Percentiles rank a stretch among this genome's conserved stretches.
Conservation (phyloP, 169 alveolate species). For the Eimeria acervulina region DNA sequence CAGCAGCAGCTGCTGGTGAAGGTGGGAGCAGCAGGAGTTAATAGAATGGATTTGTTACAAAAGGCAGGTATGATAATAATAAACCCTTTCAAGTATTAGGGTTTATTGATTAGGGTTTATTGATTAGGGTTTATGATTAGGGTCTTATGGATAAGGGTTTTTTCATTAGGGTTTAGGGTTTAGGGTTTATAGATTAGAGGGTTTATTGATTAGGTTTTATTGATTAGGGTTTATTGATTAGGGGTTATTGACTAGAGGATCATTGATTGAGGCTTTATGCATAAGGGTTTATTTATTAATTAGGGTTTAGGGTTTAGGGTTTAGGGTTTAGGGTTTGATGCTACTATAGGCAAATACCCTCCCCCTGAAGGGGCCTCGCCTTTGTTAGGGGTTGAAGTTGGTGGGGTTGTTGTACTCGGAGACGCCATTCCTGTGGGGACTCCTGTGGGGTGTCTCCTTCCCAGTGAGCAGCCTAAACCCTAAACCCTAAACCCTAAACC, state of each 20-base stretch:
- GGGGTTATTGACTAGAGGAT: too few species aligned
- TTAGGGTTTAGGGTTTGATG: conserved; percentile 37
- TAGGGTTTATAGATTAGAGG: neutral
- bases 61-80: conserved; percentile 18
- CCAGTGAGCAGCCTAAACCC: neutral
- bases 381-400: conserved; percentile 64
- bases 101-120: neutral
- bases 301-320: conserved; percentile 52
- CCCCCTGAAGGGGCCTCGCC: conserved; percentile 42
- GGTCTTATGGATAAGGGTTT: neutral
- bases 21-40: conserved; percentile 66
- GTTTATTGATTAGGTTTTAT: neutral
- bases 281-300: neutral
- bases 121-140: neutral
- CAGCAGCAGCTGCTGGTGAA: neutral
- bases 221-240: neutral
- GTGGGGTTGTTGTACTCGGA: conserved; percentile 57
- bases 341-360: conserved; percentile 62
- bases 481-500: too few species aligned
- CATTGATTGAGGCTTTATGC: too few species aligned
- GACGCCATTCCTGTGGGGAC: neutral
- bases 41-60: conserved; percentile 67
- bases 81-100: neutral
- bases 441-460: conserved; percentile 42
- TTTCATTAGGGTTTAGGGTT: neutral